A percentile compares a stretch with the other conserved stretches of the same genome.
These are phyloP conservation scores for Blastocystis sp. DNA, from an alignment of 352 stramenopile species.

Conservation along the genomic window DNA sequence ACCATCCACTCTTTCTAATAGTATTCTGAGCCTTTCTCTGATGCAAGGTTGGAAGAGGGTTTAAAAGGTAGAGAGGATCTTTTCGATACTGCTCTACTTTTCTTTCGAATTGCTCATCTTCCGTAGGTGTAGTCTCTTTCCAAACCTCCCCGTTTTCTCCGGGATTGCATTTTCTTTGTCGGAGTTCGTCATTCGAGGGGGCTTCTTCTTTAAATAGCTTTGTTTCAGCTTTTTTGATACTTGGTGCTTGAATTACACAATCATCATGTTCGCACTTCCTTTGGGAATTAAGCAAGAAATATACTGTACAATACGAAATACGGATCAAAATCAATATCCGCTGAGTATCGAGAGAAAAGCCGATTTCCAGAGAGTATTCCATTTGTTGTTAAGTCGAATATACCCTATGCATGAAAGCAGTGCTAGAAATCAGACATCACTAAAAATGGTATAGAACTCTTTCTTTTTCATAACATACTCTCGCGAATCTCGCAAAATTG, in stretches of 20 bases:
- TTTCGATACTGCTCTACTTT: neutral
- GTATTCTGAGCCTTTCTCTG: slow-evolving; percentile 29
- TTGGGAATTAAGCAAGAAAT: neutral
- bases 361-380: neutral
- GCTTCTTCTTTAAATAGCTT: neutral
- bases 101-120: neutral
- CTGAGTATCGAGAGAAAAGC: neutral
- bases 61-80: slow-evolving; percentile 5
- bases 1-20: slow-evolving; percentile 8
- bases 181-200: neutral
- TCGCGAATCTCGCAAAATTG: neutral
- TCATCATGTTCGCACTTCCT: neutral
- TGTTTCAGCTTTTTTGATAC: neutral
- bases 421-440: neutral
- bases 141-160: neutral
- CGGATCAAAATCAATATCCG: neutral
- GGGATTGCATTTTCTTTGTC: neutral
- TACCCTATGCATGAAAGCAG: neutral
- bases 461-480: neutral
- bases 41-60: neutral
- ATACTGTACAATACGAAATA: neutral
- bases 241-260: neutral
- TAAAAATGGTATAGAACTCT: neutral
- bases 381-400: neutral
- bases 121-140: neutral